Conservation (phyloP, 2,329 filamentous ascomycete species). For the Cercospora berteroae region DNA sequence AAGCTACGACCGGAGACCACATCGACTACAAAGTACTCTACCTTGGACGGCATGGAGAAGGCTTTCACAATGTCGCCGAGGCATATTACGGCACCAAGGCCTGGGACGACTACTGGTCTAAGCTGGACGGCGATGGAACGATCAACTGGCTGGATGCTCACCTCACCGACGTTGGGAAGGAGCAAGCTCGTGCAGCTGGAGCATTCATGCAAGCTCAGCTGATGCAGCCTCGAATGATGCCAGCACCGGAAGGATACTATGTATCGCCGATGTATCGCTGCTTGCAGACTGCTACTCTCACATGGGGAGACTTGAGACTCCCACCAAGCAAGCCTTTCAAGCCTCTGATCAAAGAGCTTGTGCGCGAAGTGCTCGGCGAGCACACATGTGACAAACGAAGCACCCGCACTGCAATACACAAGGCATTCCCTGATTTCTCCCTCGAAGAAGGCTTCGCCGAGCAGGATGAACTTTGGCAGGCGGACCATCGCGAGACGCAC, state of each 20-base stretch:
- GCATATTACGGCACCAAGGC: conserved; percentile 64
- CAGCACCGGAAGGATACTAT: conserved; percentile 64
- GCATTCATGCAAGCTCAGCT: conserved; percentile 59
- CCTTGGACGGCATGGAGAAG: conserved; percentile 69
- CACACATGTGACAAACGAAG: conserved; percentile 68
- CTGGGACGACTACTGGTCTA: conserved; percentile 68
- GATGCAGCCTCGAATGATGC: conserved; percentile 47
- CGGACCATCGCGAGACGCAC: conserved; percentile 27
- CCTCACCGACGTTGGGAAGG: conserved; percentile 57
- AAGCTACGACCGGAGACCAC: conserved; percentile 41
- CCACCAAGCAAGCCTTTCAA: conserved; percentile 53
- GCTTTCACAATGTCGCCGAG: conserved; percentile 62
- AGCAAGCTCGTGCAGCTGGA: conserved; percentile 59
- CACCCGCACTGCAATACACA: conserved; percentile 53
- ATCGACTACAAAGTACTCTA: conserved; percentile 65
- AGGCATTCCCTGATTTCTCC: conserved; percentile 52
- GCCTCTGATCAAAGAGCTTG: conserved; percentile 60
- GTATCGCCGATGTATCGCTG: conserved; percentile 63
- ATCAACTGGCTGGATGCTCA: conserved; percentile 62
- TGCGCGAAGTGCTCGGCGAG: conserved; percentile 65
- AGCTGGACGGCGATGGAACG: conserved; percentile 63
- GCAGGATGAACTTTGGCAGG: conserved; percentile 52
- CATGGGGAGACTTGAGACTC: conserved; percentile 56
- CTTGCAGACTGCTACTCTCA: conserved; percentile 61
- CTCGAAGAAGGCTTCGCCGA: conserved; percentile 65